Evolutionary conservation across 352 stramenopile species (phyloP).

Genomic region (Globisporangium nodosum): DNA sequence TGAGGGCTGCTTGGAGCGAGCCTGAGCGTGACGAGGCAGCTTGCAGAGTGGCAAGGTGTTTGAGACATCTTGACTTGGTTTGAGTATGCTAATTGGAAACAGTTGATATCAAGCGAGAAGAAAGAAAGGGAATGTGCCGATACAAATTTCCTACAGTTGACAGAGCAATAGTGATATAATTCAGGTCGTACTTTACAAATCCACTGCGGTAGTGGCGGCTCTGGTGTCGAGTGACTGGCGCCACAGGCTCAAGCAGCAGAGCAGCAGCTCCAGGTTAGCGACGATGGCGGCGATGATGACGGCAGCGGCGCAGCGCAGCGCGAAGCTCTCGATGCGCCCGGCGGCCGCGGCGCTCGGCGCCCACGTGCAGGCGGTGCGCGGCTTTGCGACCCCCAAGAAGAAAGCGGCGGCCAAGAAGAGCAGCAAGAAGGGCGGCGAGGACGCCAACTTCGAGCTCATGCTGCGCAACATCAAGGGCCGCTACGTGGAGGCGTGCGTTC

Average conservation of each 20-base stretch:
- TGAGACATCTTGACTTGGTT: neutral
- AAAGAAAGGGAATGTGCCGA: neutral
- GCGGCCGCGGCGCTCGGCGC: neutral
- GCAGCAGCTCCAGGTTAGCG: neutral
- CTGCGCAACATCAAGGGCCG: conserved; percentile 73
- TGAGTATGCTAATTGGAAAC: neutral
- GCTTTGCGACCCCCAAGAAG: conserved; percentile 13
- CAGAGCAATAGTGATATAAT: neutral
- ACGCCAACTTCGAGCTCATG: conserved; percentile 84
- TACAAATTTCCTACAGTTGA: too few species aligned
- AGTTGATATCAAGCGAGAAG: neutral
- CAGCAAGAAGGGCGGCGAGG: conserved; percentile 19
- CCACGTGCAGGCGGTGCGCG: neutral
- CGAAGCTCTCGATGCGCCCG: conserved; percentile 3
- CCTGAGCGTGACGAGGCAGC: too few species aligned
- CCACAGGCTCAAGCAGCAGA: neutral
- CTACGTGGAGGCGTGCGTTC: conserved; percentile 63
- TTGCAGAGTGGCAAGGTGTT: too few species aligned
- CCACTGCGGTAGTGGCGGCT: too few species aligned
- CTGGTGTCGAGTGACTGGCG: neutral
- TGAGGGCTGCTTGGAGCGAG: neutral
- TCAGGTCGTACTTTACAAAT: neutral
- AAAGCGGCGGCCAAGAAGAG: conserved; percentile 13
- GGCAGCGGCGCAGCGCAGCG: conserved; percentile 9
- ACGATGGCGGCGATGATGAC: neutral